Percentiles rank a stretch among this genome's conserved stretches.
Conservation (phyloP, 2,329 filamentous ascomycete species). For the Trematosphaeria pertusa region DNA sequence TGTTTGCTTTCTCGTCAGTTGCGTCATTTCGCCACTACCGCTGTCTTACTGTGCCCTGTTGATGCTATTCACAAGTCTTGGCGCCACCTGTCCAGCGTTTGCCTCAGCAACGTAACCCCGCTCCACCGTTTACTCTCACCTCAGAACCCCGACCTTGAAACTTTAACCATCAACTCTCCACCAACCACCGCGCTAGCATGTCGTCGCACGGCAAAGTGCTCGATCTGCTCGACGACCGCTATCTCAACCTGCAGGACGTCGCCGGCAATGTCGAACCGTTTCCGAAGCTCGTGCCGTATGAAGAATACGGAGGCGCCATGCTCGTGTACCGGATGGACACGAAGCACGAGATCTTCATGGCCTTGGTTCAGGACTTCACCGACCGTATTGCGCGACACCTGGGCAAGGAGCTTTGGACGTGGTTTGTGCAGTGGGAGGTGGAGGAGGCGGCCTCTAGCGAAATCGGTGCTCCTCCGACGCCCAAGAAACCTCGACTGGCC, state of each 20-base stretch:
- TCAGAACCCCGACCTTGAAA: too few species aligned
- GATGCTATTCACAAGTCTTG: too few species aligned
- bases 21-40: too few species aligned
- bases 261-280: conserved; percentile 36
- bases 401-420: conserved; percentile 41
- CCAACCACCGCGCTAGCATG: too few species aligned
- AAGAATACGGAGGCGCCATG: conserved; percentile 31
- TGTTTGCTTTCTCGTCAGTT: too few species aligned
- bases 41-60: too few species aligned
- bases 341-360: conserved; percentile 33
- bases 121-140: too few species aligned
- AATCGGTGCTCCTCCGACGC: conserved; percentile 11
- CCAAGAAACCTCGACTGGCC: conserved; percentile 34
- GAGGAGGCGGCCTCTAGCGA: conserved; percentile 9
- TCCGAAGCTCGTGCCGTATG: conserved; percentile 40
- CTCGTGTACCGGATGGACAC: conserved; percentile 37
- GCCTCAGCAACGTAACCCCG: too few species aligned
- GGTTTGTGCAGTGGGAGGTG: conserved; percentile 42
- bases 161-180: too few species aligned
- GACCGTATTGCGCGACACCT: conserved; percentile 21
- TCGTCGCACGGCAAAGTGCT: conserved; percentile 36
- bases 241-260: conserved; percentile 41
- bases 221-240: conserved; percentile 40
- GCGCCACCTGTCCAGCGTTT: too few species aligned
- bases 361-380: conserved; percentile 39